phyloP scores from a whole-genome alignment of 2,329 filamentous ascomycete genomes.

The Cyclaneusma minus region DNA sequence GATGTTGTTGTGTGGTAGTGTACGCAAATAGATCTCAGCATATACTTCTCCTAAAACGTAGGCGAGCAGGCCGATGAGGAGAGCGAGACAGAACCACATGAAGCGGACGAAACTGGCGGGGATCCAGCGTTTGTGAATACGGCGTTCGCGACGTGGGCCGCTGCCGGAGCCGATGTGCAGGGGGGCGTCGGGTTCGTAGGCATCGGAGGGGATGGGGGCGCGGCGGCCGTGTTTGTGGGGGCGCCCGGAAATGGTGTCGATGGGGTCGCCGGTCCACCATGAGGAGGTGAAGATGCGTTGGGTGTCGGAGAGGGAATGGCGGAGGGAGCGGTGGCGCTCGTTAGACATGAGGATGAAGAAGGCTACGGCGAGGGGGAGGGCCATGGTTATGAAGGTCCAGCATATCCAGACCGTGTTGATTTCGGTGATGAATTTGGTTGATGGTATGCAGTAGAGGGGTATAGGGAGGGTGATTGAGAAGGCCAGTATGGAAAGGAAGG shows the following conservation, averaged over 20 bases:
- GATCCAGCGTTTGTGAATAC: slow-evolving; percentile 29
- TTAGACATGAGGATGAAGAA: slow-evolving; percentile 47
- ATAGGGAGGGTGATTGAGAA: slow-evolving; percentile 44
- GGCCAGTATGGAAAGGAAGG: slow-evolving; percentile 42
- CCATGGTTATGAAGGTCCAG: slow-evolving; percentile 57
- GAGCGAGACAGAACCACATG: slow-evolving; percentile 51
- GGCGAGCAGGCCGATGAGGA: slow-evolving; percentile 45
- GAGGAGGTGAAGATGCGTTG: slow-evolving; percentile 51
- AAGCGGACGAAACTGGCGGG: slow-evolving; percentile 54
- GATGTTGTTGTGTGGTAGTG: slow-evolving; percentile 47
- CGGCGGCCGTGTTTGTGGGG: slow-evolving; percentile 19
- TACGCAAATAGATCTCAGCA: slow-evolving; percentile 52
- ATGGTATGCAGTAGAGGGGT: slow-evolving; percentile 39
- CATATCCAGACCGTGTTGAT: slow-evolving; percentile 56
- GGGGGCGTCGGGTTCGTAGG: slow-evolving; percentile 16
- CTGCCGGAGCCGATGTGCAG: slow-evolving; percentile 13
- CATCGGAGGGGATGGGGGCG: slow-evolving; percentile 3
- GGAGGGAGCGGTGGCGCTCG: slow-evolving; percentile 45
- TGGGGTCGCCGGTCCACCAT: slow-evolving; percentile 46
- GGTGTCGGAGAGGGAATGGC: slow-evolving; percentile 46
- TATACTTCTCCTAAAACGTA: slow-evolving; percentile 56
- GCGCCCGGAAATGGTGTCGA: slow-evolving; percentile 26
- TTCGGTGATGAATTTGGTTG: slow-evolving; percentile 34
- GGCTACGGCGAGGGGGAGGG: slow-evolving; percentile 49
- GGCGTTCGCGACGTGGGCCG: slow-evolving; percentile 5